Evolutionary conservation across 2,329 filamentous ascomycete species (phyloP).

Genomic region (Atkinsonella hypoxylon): DNA sequence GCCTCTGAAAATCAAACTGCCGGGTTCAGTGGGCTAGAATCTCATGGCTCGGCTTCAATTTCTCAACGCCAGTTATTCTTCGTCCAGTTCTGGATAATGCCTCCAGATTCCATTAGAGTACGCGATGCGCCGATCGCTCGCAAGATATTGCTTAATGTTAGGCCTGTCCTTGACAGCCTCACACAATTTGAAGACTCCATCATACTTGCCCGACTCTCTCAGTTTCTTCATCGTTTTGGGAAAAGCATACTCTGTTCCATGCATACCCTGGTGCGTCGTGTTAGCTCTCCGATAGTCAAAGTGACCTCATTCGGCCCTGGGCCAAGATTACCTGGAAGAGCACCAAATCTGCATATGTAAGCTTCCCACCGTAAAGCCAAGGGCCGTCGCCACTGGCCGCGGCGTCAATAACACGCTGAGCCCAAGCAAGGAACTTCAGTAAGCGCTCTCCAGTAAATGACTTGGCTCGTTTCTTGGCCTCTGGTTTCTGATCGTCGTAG

Average conservation of each 20-base stretch:
- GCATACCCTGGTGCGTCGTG: constrained; percentile 29
- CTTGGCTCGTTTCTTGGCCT: constrained; percentile 43
- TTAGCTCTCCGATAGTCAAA: no score
- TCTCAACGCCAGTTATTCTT: constrained; percentile 10
- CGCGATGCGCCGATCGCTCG: constrained; percentile 47
- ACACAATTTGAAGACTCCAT: constrained; percentile 51
- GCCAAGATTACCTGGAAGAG: constrained; percentile 62
- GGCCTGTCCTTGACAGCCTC: constrained; percentile 49
- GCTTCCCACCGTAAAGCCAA: constrained; percentile 51
- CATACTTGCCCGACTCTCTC: constrained; percentile 43
- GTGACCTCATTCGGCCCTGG: no score
- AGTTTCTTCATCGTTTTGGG: constrained; percentile 50
- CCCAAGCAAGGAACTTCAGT: constrained; percentile 62
- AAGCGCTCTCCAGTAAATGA: constrained; percentile 50
- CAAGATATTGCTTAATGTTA: constrained; percentile 56
- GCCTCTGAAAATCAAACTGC: no score
- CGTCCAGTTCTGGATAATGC: constrained; percentile 61
- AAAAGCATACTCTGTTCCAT: constrained; percentile 55
- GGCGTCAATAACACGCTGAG: constrained; percentile 49
- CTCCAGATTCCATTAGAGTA: constrained; percentile 59
- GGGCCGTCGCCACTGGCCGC: constrained; percentile 45
- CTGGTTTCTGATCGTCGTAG: constrained; percentile 67
- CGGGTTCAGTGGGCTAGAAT: no score
- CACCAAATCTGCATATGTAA: constrained; percentile 64
- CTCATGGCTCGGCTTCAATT: no score